These are phyloP conservation scores for Talaromyces nanjingensis DNA, from an alignment of 495 filamentous ascomycete genomes.

Conservation along the genomic window DNA sequence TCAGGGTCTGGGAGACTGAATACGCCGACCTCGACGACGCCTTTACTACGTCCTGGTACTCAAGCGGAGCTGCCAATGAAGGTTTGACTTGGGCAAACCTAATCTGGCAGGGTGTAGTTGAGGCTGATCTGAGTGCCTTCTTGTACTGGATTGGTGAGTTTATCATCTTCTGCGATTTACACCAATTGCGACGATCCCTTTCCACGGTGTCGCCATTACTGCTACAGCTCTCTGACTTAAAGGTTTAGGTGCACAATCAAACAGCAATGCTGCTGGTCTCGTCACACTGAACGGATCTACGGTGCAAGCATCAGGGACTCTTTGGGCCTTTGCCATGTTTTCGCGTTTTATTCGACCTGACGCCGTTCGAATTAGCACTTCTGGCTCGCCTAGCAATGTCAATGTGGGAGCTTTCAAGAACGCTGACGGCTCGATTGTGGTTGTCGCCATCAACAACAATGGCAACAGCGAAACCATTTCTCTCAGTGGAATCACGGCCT, in stretches of 20 bases:
- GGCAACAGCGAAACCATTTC: neutral
- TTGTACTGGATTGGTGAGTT: constrained; percentile 44
- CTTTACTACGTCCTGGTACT: constrained; percentile 44
- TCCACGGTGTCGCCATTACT: neutral
- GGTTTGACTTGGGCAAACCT: constrained; percentile 50
- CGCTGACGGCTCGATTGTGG: constrained; percentile 31
- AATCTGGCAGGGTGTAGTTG: constrained; percentile 36
- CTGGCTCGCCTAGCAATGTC: constrained; percentile 21
- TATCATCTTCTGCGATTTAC: neutral
- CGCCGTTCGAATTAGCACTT: constrained; percentile 32
- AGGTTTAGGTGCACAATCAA: constrained; percentile 1
- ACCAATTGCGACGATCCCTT: too few relatives aligned
- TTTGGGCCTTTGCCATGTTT: constrained; percentile 46
- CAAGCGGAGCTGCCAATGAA: constrained; percentile 36
- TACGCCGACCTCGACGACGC: constrained; percentile 39
- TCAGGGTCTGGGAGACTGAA: constrained; percentile 45
- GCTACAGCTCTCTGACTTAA: neutral
- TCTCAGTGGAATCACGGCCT: constrained; percentile 1
- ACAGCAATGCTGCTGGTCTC: constrained; percentile 5
- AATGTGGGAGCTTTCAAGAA: constrained; percentile 40
- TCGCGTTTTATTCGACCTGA: constrained; percentile 36
- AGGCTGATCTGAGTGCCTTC: constrained; percentile 38
- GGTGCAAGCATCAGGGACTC: constrained; percentile 3
- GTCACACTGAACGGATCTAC: neutral
- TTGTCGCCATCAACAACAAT: constrained; percentile 37